Evolutionary conservation across 23 red algal species (phyloP).

Genomic region (Gracilaria gracilis): DNA sequence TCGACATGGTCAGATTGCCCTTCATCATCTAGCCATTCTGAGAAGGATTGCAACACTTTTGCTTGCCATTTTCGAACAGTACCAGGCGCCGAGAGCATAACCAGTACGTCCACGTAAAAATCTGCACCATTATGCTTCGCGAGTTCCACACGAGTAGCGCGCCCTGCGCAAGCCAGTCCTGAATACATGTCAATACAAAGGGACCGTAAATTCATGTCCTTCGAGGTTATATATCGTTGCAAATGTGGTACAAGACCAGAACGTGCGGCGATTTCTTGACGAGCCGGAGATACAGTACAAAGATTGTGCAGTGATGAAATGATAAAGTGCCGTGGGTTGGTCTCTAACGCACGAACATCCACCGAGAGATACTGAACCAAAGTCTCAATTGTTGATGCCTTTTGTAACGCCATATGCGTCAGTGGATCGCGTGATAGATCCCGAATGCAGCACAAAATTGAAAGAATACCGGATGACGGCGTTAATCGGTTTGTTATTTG

Average conservation of each 20-base stretch:
- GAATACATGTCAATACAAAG: slow-evolving; percentile 86
- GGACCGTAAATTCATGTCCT: slow-evolving; percentile 74
- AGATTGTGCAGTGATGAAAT: slow-evolving; percentile 86
- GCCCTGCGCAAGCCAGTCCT: slow-evolving; percentile 64
- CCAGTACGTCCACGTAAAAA: slow-evolving; percentile 75
- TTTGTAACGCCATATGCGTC: slow-evolving; percentile 76
- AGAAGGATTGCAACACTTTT: slow-evolving; percentile 72
- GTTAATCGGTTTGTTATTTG: slow-evolving; percentile 59
- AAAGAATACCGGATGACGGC: slow-evolving; percentile 40
- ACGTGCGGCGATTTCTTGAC: slow-evolving; percentile 79
- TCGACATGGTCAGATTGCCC: slow-evolving; percentile 56
- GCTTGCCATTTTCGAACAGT: slow-evolving; percentile 80
- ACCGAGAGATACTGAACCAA: slow-evolving; percentile 77
- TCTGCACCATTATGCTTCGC: slow-evolving; percentile 72
- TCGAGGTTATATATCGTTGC: slow-evolving; percentile 63
- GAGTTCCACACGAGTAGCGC: slow-evolving; percentile 57
- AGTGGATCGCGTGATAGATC: slow-evolving; percentile 87
- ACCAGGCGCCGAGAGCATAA: slow-evolving; percentile 74
- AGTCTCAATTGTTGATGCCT: slow-evolving; percentile 68
- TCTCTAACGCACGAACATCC: slow-evolving; percentile 18
- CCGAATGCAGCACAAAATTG: slow-evolving; percentile 77
- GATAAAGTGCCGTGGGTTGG: slow-evolving; percentile 72
- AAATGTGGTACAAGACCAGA: slow-evolving; percentile 90
- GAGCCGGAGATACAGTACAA: slow-evolving; percentile 78
- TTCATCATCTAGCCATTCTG: slow-evolving; percentile 77